These are phyloP conservation scores for Eutypella sp. DNA, from an alignment of 2,329 filamentous ascomycete genomes.

Conservation along the genomic window DNA sequence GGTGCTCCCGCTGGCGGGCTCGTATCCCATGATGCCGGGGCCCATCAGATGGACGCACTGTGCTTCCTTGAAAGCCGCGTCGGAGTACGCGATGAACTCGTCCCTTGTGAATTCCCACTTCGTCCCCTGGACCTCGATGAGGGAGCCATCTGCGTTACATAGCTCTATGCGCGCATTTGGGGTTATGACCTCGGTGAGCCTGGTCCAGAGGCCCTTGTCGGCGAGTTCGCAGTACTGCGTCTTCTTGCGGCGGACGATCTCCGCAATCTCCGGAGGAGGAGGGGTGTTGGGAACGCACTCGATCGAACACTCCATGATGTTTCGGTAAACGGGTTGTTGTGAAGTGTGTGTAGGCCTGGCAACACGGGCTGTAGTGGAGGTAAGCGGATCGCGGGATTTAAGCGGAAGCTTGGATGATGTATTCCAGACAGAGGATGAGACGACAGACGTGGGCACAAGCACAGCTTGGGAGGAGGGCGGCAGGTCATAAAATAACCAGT, in stretches of 20 bases:
- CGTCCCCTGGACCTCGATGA: neutral
- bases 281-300: no score
- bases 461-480: no score
- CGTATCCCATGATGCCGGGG: slow-evolving; percentile 3
- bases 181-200: slow-evolving; percentile 7
- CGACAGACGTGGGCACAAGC: no score
- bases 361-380: no score
- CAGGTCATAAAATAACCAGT: no score
- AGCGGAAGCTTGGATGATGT: no score
- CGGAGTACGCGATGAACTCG: slow-evolving; percentile 4
- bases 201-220: slow-evolving; percentile 7
- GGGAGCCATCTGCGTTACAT: neutral
- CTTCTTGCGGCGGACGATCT: slow-evolving; percentile 13
- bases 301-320: no score
- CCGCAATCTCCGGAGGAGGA: slow-evolving; percentile 7
- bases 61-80: neutral
- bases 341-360: no score
- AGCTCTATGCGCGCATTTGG: slow-evolving; percentile 7
- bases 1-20: slow-evolving; percentile 5
- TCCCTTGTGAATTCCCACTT: slow-evolving; percentile 3
- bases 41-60: slow-evolving; percentile 6
- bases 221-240: slow-evolving; percentile 9
- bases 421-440: no score
- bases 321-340: no score
- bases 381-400: no score